phyloP scores from a whole-genome alignment of 176 grass and related monocot species.

The Phragmites australis region DNA sequence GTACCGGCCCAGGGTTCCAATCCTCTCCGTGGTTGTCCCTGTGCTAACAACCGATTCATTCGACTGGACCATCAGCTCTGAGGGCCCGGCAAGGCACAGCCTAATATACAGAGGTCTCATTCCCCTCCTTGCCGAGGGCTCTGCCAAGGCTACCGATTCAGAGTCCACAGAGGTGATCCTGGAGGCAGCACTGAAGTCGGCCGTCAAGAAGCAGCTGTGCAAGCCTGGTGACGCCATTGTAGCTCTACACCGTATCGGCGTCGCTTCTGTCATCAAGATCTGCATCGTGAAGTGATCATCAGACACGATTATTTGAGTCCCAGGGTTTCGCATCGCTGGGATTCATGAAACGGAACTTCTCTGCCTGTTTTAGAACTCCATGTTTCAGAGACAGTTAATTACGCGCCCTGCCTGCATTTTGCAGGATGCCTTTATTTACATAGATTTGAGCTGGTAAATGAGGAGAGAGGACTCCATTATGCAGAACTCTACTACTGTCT shows the following conservation, averaged over 20 bases:
- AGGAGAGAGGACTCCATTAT: conserved; percentile 44
- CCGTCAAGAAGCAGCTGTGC: conserved; percentile 66
- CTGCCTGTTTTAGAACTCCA: conserved; percentile 16
- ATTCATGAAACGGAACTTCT: neutral
- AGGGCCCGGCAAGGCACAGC: conserved; percentile 76
- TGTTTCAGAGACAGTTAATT: conserved; percentile 30
- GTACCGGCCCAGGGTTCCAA: conserved; percentile 81
- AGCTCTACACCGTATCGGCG: conserved; percentile 74
- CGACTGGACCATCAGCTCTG: conserved; percentile 75
- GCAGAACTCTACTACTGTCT: conserved; percentile 30
- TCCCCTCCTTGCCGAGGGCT: conserved; percentile 75
- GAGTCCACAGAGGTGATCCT: conserved; percentile 89
- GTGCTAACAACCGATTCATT: conserved; percentile 75
- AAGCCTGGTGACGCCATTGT: conserved; percentile 74
- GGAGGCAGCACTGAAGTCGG: conserved; percentile 62
- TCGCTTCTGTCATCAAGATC: conserved; percentile 94
- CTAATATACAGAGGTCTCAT: conserved; percentile 81
- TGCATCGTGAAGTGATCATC: conserved; percentile 73
- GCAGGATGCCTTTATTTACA: conserved; percentile 35
- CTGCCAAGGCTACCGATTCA: conserved; percentile 81
- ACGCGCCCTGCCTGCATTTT: conserved; percentile 15
- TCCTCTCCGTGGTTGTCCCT: conserved; percentile 83
- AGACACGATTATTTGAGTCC: neutral
- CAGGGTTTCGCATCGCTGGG: neutral
- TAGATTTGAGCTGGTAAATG: conserved; percentile 41